Evolutionary conservation across 2,329 filamentous ascomycete genomes (phyloP).

Genomic region (Neopestalotiopsis clavispora): DNA sequence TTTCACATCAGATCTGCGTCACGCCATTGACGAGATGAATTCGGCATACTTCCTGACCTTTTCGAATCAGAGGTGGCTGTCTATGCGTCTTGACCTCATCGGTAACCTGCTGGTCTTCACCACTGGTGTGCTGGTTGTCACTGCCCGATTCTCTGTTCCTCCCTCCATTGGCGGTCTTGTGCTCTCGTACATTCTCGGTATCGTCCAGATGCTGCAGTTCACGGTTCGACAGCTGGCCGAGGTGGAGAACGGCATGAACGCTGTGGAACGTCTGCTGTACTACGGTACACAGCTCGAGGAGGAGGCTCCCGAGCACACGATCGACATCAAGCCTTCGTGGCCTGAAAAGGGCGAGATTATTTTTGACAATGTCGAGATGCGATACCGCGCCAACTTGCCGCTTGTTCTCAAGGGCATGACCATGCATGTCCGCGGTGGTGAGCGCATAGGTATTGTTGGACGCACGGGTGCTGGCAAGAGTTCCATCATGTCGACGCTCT

Average conservation of each 20-base stretch:
- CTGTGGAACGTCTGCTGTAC: constrained; percentile 88
- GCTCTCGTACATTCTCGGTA: constrained; percentile 88
- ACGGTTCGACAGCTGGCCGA: constrained; percentile 92
- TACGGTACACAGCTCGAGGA: constrained; percentile 88
- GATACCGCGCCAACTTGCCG: constrained; percentile 74
- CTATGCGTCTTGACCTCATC: constrained; percentile 81
- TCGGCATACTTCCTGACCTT: constrained; percentile 94
- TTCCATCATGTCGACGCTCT: constrained; percentile 82
- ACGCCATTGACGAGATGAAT: constrained; percentile 88
- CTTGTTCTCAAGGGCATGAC: constrained; percentile 73
- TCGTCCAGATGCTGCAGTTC: constrained; percentile 96
- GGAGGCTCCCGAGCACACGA: constrained; percentile 81
- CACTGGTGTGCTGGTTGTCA: constrained; percentile 88
- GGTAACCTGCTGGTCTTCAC: constrained; percentile 86
- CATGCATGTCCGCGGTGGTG: constrained; percentile 76
- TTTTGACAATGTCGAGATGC: constrained; percentile 79
- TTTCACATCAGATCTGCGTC: constrained; percentile 73
- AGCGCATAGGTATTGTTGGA: constrained; percentile 81
- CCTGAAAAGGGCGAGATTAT: constrained; percentile 83
- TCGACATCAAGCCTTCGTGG: constrained; percentile 77
- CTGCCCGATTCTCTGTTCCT: constrained; percentile 82
- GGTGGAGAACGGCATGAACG: constrained; percentile 98
- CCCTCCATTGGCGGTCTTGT: constrained; percentile 88
- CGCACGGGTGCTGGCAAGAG: constrained; percentile 84
- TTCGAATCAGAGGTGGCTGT: constrained; percentile 93